Conservation (phyloP, 805 yeast genomes). For the Suhomyces pyralidae region DNA sequence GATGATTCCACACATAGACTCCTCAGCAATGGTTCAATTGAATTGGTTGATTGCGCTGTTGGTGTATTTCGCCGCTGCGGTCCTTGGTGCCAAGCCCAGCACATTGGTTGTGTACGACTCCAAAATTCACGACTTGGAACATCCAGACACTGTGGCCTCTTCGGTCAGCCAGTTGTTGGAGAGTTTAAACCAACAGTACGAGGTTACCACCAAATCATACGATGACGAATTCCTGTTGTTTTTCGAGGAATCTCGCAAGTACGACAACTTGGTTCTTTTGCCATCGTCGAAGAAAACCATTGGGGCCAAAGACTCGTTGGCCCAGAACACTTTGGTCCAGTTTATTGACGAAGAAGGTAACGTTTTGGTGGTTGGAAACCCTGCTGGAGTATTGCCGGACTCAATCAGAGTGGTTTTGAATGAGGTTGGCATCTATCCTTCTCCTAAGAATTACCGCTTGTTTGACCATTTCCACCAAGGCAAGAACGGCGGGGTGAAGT, state of each 20-base stretch:
- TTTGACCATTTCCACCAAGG: slow-evolving; percentile 59
- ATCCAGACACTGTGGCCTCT: slow-evolving; percentile 11
- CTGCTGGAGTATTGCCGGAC: slow-evolving; percentile 30
- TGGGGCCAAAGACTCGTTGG: slow-evolving; percentile 25
- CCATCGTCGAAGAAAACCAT: slow-evolving; percentile 35
- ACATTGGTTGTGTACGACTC: slow-evolving; percentile 36
- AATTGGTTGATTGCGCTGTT: slow-evolving; percentile 1
- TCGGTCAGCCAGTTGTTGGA: slow-evolving; percentile 21
- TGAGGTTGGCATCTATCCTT: slow-evolving; percentile 79
- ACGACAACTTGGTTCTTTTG: slow-evolving; percentile 31
- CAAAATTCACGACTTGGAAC: slow-evolving; percentile 17
- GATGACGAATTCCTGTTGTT: slow-evolving; percentile 20
- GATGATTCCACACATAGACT: neutral
- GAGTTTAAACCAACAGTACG: slow-evolving; percentile 16
- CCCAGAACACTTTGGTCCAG: slow-evolving; percentile 46
- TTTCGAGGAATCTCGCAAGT: slow-evolving; percentile 21
- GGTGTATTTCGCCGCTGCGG: slow-evolving; percentile 1
- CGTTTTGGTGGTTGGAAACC: slow-evolving; percentile 61
- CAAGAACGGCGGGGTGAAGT: slow-evolving; percentile 26
- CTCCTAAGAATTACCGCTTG: slow-evolving; percentile 67
- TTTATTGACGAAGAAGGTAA: slow-evolving; percentile 73
- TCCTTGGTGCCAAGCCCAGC: slow-evolving; percentile 2
- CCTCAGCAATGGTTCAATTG: slow-evolving; percentile 1
- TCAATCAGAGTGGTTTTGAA: slow-evolving; percentile 60
- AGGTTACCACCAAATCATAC: slow-evolving; percentile 22